Evolutionary conservation across 2,329 filamentous ascomycete genomes (phyloP).

Genomic region (Chaetomium olivaceum): DNA sequence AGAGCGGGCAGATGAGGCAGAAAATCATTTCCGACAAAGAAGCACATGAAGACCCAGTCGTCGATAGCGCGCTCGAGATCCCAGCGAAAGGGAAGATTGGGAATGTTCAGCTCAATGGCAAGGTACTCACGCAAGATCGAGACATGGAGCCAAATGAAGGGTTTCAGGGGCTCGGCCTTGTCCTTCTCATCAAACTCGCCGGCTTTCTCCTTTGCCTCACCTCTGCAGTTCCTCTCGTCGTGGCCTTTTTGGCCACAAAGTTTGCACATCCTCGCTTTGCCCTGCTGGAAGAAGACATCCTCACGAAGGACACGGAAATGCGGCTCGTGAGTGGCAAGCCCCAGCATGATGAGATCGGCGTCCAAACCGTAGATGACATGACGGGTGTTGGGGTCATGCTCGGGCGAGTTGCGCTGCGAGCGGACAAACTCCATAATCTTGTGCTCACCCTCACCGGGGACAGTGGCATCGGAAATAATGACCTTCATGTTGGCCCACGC

Average conservation of each 20-base stretch:
- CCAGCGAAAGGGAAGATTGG: conserved; percentile 81
- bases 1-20: conserved; percentile 94
- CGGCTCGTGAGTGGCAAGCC: conserved; percentile 93
- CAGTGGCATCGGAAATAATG: conserved; percentile 97
- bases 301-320: conserved; percentile 95
- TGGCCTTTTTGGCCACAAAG: conserved; percentile 93
- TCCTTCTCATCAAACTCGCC: conserved; percentile 83
- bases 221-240: conserved; percentile 80
- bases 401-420: conserved; percentile 84
- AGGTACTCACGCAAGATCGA: conserved; percentile 90
- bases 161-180: conserved; percentile 70
- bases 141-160: conserved; percentile 98
- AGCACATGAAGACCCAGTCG: conserved; percentile 99
- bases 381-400: conserved; percentile 93
- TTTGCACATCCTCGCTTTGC: conserved; percentile 77
- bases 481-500: conserved; percentile 95
- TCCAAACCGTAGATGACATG: conserved; percentile 98
- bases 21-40: conserved; percentile 99
- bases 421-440: conserved; percentile 99
- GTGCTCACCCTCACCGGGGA: conserved; percentile 96
- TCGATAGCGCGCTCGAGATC: conserved; percentile 94
- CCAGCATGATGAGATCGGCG: conserved; percentile 98
- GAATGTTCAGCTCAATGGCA: conserved; percentile 82
- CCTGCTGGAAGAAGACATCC: conserved; percentile 92
- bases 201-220: conserved; percentile 73